A percentile compares a stretch with the other conserved stretches of the same genome.
Evolutionary conservation across 1,284 basidiomycete genomes (phyloP).

Genomic region (Porogramme epimiltina): DNA sequence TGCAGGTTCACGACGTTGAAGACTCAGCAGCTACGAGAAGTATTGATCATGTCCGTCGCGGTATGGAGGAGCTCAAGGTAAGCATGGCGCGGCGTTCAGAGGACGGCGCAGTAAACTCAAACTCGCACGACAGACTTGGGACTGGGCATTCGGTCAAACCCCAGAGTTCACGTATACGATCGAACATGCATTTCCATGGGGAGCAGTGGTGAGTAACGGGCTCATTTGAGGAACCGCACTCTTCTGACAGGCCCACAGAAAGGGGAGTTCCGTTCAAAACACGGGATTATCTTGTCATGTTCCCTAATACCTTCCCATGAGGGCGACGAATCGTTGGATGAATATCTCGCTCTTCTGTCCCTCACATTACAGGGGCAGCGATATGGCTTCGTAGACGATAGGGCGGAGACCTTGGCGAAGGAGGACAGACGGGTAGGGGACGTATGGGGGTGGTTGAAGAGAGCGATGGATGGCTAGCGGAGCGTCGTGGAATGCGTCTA

Average conservation of each 20-base stretch:
- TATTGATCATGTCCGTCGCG: constrained; percentile 62
- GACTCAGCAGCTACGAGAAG: constrained; percentile 46
- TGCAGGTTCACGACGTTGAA: constrained; percentile 39
- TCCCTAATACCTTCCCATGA: constrained; percentile 34
- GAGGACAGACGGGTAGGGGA: constrained; percentile 28
- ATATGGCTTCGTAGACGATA: constrained; percentile 50
- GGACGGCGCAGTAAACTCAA: not conserved
- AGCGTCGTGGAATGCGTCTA: not conserved
- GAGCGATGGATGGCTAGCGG: constrained; percentile 34
- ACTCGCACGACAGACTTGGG: constrained; percentile 69
- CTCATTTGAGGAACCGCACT: not conserved
- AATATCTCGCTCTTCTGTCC: constrained; percentile 29
- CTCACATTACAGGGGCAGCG: constrained; percentile 40
- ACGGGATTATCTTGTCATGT: constrained; percentile 61
- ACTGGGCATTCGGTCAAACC: constrained; percentile 93
- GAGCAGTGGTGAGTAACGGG: constrained; percentile 54
- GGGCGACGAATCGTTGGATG: constrained; percentile 10
- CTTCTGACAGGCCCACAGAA: constrained; percentile 34
- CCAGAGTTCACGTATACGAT: constrained; percentile 84
- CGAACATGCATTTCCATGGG: constrained; percentile 56
- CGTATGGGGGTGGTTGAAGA: constrained; percentile 44
- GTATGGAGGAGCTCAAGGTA: constrained; percentile 75
- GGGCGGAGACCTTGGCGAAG: constrained; percentile 8
- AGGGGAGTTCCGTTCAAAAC: constrained; percentile 56
- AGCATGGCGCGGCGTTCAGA: constrained; percentile 19